Percentiles rank a stretch among this genome's conserved stretches.
These are phyloP conservation scores for Chaetomidium leptoderma DNA, from an alignment of 495 filamentous ascomycete genomes.

Conservation along the genomic window DNA sequence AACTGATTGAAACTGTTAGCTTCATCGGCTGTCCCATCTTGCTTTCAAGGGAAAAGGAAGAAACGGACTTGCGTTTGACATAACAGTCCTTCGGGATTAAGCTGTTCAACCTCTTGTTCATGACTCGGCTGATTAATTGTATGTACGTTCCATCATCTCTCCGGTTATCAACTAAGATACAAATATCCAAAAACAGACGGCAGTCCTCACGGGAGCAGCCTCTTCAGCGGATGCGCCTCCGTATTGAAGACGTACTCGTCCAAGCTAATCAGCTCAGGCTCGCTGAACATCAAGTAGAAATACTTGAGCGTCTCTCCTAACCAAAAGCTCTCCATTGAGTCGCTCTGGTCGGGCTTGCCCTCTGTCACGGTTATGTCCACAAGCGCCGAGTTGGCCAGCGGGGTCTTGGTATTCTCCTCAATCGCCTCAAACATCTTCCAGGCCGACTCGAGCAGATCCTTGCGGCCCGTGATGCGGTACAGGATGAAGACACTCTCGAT, in stretches of 20 bases:
- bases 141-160: too few relatives aligned
- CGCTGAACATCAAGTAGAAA: constrained; percentile 77
- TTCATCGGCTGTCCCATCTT: too few relatives aligned
- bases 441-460: constrained; percentile 49
- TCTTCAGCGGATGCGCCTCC: constrained; percentile 70
- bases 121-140: too few relatives aligned
- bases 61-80: too few relatives aligned
- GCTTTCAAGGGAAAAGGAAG: too few relatives aligned
- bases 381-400: constrained; percentile 50
- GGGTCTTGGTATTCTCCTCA: constrained; percentile 44
- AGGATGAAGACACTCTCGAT: constrained; percentile 69
- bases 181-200: background rate
- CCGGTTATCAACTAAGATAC: too few relatives aligned
- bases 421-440: constrained; percentile 58
- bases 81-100: too few relatives aligned
- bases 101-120: too few relatives aligned
- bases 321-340: constrained; percentile 54
- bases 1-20: too few relatives aligned
- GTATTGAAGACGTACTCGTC: constrained; percentile 82
- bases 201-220: constrained; percentile 25
- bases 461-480: constrained; percentile 58
- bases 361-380: constrained; percentile 34
- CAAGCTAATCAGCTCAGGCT: constrained; percentile 62
- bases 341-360: constrained; percentile 27
- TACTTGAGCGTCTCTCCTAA: constrained; percentile 49